Conservation (phyloP, 148 eudicot genomes). For the Pouteria glomerata region DNA sequence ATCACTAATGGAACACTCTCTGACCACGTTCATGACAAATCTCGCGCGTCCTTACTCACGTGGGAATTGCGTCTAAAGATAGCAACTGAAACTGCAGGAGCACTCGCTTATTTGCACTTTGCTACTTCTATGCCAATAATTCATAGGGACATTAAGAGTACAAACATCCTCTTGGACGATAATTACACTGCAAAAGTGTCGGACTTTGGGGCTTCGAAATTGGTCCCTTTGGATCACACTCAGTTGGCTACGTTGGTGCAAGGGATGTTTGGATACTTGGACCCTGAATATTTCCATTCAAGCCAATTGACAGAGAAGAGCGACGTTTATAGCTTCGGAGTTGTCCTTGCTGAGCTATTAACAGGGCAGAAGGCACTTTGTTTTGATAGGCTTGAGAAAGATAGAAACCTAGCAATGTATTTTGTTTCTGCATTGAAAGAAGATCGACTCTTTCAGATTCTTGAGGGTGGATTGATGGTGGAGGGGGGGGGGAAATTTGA, state of each 20-base stretch:
- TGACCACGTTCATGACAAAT: conserved; percentile 7
- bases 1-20: conserved; percentile 14
- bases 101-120: neutral
- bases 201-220: conserved; percentile 1
- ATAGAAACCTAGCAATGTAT: conserved; percentile 15
- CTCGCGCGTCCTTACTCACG: neutral
- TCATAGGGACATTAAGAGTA: neutral
- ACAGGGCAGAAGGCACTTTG: conserved; percentile 30
- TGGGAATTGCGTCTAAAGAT: neutral
- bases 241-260: neutral
- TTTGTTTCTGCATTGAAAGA: conserved; percentile 21
- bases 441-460: conserved; percentile 15
- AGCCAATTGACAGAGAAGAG: conserved; percentile 33
- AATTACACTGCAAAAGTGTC: neutral
- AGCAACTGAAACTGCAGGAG: neutral
- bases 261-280: conserved; percentile 1
- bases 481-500: conserved; percentile 10
- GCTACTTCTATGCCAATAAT: neutral
- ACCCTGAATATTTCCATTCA: conserved; percentile 19
- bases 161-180: neutral
- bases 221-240: neutral
- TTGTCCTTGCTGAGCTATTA: conserved; percentile 38
- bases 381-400: conserved; percentile 20
- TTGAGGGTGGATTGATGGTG: conserved; percentile 15
- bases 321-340: conserved; percentile 46